Evolutionary conservation across 208 protist species (phyloP).

Genomic region (Herpetomonas tarakana): DNA sequence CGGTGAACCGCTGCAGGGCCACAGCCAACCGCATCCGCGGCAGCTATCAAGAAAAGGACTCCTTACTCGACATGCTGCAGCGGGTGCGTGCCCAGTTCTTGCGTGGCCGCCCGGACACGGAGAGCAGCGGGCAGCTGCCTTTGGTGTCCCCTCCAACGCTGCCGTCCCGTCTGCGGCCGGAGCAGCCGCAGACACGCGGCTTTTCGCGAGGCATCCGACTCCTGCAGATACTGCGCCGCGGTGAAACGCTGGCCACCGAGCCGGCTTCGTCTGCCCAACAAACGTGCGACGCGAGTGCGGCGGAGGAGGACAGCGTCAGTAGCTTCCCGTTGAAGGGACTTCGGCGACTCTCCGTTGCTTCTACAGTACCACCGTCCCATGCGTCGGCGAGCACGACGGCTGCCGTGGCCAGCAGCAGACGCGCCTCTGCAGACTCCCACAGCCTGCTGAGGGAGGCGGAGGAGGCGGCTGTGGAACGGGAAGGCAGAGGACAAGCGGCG

Average conservation of each 20-base stretch:
- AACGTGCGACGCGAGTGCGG: no score
- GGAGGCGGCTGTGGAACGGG: no score
- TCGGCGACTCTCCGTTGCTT: no score
- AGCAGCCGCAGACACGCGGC: conserved; percentile 22
- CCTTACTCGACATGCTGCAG: conserved; percentile 47
- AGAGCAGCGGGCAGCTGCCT: conserved; percentile 24
- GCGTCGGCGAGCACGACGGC: no score
- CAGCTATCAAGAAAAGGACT: conserved; percentile 9
- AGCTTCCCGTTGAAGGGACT: no score
- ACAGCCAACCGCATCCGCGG: neutral
- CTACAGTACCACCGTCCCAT: no score
- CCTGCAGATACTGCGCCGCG: conserved; percentile 6
- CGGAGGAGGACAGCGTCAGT: no score
- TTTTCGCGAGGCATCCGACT: conserved; percentile 34
- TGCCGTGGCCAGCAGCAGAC: no score
- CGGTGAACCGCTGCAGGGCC: neutral
- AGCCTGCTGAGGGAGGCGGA: no score
- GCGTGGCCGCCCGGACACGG: neutral
- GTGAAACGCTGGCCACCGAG: neutral
- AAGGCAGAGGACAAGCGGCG: no score
- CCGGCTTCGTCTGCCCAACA: no score
- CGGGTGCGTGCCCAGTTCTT: conserved; percentile 55
- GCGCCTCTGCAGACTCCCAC: no score
- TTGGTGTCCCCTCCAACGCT: conserved; percentile 36
- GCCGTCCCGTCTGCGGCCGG: conserved; percentile 33